phyloP scores from a whole-genome alignment of 805 yeast species.

The Teunomyces funiuensis region DNA sequence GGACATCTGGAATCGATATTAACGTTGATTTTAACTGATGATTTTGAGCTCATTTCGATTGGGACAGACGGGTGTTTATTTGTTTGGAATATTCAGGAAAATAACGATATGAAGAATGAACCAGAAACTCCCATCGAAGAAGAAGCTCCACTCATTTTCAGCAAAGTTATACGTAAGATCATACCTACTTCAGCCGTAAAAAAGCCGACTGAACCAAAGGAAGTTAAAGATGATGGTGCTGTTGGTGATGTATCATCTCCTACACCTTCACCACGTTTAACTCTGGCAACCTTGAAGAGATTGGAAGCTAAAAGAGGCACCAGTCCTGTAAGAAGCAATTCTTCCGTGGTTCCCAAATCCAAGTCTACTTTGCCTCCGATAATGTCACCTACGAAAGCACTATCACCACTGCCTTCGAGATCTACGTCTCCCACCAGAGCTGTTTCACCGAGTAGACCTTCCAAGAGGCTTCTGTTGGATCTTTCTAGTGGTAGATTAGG shows the following conservation, averaged over 20 bases:
- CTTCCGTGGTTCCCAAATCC: not conserved
- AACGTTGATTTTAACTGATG: conserved; percentile 34
- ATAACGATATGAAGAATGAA: conserved; percentile 1
- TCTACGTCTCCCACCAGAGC: conserved; percentile 4
- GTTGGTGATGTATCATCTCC: not conserved
- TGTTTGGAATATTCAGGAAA: conserved; percentile 36
- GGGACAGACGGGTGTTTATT: conserved; percentile 58
- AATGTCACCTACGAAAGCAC: conserved; percentile 5
- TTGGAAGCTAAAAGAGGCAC: conserved; percentile 26
- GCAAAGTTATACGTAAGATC: conserved; percentile 36
- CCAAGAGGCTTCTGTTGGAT: conserved; percentile 8
- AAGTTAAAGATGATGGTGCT: not conserved
- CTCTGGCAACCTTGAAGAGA: conserved; percentile 34
- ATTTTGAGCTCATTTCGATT: conserved; percentile 38
- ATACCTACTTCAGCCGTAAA: conserved; percentile 16
- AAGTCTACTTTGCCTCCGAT: conserved; percentile 12
- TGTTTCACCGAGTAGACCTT: conserved; percentile 7
- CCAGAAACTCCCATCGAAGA: conserved; percentile 3
- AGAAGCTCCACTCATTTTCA: conserved; percentile 17
- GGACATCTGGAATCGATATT: conserved; percentile 51
- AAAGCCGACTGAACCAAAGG: not conserved
- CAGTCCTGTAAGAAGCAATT: not conserved
- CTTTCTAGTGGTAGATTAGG: not conserved
- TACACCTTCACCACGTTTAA: conserved; percentile 21
- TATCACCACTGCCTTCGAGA: not conserved